Evolutionary conservation across 208 protist genomes (phyloP), one percentile per base, ranked within the genome.

Genomic region (Leishmania arabica): DNA sequence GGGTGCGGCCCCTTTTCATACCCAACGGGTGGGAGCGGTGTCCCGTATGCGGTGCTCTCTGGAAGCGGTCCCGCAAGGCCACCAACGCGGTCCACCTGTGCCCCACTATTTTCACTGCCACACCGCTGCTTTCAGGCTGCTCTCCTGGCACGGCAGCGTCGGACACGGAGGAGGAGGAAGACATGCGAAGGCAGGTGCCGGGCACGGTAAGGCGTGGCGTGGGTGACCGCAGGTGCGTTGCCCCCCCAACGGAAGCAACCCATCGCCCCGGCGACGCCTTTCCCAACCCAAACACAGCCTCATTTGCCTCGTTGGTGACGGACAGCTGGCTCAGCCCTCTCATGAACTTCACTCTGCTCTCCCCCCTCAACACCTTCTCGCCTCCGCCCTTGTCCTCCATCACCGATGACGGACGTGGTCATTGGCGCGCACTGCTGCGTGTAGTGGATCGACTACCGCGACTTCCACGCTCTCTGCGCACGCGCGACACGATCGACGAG

Each of bases 321-420:
- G 92, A 92, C 82, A 91, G 84, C 83, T 96, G 90, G 90, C 71
- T 96, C n/a, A 92, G 85, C 73, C 85, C 91, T 21, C 81, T 96
- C 37, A 77, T 96, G 77, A 94, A 87, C 73, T 88, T 93, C 58
- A 81, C 85, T 17, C 71, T 91, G 75, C 82, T 87, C 76, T 88
- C 83, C 19, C 91, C 86, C 11, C 88, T 89, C 75, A 84, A 83
- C 45, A 84, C 71, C 62, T 93, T 93, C 77, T 75, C 75, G 53
- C 81, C 86, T 4, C 88, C 88, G 15, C 47, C 84, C 42, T 83
- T 83, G 62, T 62, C 83, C 31, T 82, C 84, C 65, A 85, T 86
- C 77, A 77, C 31, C 17, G 81, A 87, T 31, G 88, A 88, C 81
- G 88, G 86, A 24, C 78, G 82, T 47, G 82, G 53, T 5, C 80